Base-by-base conservation (phyloP, 2,329 filamentous ascomycete species). In the Calycina marina region DNA sequence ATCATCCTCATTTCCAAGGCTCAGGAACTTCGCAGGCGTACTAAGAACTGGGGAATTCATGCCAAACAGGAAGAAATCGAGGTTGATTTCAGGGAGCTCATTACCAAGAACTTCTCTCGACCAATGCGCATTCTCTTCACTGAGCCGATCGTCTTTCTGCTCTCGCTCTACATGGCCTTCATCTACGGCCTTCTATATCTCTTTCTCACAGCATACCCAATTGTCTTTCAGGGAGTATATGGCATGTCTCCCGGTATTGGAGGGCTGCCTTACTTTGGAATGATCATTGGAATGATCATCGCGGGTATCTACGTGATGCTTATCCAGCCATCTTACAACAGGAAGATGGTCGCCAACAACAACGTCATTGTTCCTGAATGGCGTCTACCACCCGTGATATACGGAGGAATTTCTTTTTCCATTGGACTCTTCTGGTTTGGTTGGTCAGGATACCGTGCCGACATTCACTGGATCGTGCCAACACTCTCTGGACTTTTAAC, bases 201-300 rank as follows among this genome's bases (percentile, higher is more conserved):
- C 15, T 90, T 90, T 60, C 63, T 93, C 32, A 86, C 82, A 0
- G 80, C 83, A 1, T 92, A 92, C 46, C 77, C 80, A 0, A 69
- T 90, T 27, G 78, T 92, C 29, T 93, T 90, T 57, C 62, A 77
- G 39, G 61, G 65, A 16, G 64, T 85, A 4, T 78, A 93, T 53
- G 65, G 69, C 42, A 77, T 88, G 60, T 70, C 59, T 18, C 48
- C 65, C 2, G 85, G 85, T 35, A 56, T 81, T 12, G 68, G 74
- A 4, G 85, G 84, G 2, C 64, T 93, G 4, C 74, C 83, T 4
- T 93, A 85, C 54, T 82, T 93, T 46, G 85, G 84, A 34, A 82
- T 93, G 76, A 70, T 90, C 31, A 47, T 63, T 6, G 83, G 83
- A 28, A 69, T 84, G 50, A 39, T 88, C 11, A 56, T 82, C 33